Conservation (phyloP, 371 early-diverging fungal genomes). For the Rhizomucor pusillus region DNA sequence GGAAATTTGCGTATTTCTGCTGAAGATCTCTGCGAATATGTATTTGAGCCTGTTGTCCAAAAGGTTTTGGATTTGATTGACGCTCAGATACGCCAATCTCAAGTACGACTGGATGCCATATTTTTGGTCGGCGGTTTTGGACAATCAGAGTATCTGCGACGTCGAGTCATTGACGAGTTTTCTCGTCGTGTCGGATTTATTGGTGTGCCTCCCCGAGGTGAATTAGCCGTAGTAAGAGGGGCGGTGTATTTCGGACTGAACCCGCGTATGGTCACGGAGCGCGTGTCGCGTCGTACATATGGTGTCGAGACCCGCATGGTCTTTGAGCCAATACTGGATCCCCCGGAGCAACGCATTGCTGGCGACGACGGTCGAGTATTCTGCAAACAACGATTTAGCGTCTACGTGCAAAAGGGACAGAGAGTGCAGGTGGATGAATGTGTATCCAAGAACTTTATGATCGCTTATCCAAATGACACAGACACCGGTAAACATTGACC, state of each 20-base stretch:
- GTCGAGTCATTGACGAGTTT: conserved; percentile 45
- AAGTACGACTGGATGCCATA: conserved; percentile 52
- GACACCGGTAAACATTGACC: conserved; percentile 44
- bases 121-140: conserved; percentile 65
- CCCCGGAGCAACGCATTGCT: conserved; percentile 50
- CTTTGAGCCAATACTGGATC: conserved; percentile 51
- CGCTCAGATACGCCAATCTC: conserved; percentile 41
- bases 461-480: conserved; percentile 48
- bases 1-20: conserved; percentile 53
- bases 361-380: conserved; percentile 36
- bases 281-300: conserved; percentile 58
- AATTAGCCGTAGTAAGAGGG: conserved; percentile 50
- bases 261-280: conserved; percentile 44
- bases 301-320: conserved; percentile 62
- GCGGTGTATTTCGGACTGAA: conserved; percentile 57
- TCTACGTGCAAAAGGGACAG: conserved; percentile 58
- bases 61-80: conserved; percentile 50
- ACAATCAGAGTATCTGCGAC: conserved; percentile 53
- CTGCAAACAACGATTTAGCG: conserved; percentile 59
- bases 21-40: conserved; percentile 51
- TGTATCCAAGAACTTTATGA: conserved; percentile 59
- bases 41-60: conserved; percentile 59
- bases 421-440: conserved; percentile 58
- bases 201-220: conserved; percentile 51
- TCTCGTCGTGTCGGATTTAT: conserved; percentile 48